These are phyloP conservation scores for Sordariomycetes sp. DNA, from an alignment of 2,329 filamentous ascomycete genomes.

Conservation along the genomic window DNA sequence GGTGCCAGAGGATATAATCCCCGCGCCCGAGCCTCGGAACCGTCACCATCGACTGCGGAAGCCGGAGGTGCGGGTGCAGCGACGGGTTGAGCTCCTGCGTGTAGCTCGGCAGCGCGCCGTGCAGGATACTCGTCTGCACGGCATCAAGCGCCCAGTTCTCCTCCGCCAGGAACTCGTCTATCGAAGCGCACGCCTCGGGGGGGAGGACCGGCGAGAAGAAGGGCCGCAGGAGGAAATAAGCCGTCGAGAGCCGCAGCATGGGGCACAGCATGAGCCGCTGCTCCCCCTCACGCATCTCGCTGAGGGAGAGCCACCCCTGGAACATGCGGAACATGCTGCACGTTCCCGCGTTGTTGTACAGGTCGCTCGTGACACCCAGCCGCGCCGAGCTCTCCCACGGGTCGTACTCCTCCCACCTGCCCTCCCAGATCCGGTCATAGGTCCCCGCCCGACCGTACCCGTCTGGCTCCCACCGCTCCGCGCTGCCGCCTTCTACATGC, in stretches of 20 bases:
- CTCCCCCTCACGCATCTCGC: conserved; percentile 47
- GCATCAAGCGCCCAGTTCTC: conserved; percentile 9
- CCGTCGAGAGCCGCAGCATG: conserved; percentile 54
- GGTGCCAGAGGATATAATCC: conserved; percentile 54
- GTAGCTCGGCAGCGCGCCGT: conserved; percentile 57
- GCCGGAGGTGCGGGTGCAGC: conserved; percentile 59
- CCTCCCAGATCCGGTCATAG: conserved; percentile 53
- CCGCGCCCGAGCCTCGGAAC: conserved; percentile 58
- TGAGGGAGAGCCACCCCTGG: conserved; percentile 64
- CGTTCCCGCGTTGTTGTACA: conserved; percentile 60
- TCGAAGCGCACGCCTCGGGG: neutral
- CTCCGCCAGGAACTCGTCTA: neutral
- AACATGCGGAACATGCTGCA: conserved; percentile 68
- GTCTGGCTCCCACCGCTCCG: conserved; percentile 53
- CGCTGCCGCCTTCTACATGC: conserved; percentile 50
- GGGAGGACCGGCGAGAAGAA: conserved; percentile 44
- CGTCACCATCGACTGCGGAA: conserved; percentile 57
- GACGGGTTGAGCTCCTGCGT: conserved; percentile 55
- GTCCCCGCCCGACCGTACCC: conserved; percentile 42
- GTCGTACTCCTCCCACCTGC: conserved; percentile 63
- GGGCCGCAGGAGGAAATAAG: conserved; percentile 63
- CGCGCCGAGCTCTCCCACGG: conserved; percentile 59
- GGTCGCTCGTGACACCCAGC: conserved; percentile 48
- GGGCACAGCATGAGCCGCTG: conserved; percentile 63
- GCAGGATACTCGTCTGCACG: conserved; percentile 36